Base-by-base conservation (phyloP, 192 early-diverging fungal species). In the Linderina pennispora region DNA sequence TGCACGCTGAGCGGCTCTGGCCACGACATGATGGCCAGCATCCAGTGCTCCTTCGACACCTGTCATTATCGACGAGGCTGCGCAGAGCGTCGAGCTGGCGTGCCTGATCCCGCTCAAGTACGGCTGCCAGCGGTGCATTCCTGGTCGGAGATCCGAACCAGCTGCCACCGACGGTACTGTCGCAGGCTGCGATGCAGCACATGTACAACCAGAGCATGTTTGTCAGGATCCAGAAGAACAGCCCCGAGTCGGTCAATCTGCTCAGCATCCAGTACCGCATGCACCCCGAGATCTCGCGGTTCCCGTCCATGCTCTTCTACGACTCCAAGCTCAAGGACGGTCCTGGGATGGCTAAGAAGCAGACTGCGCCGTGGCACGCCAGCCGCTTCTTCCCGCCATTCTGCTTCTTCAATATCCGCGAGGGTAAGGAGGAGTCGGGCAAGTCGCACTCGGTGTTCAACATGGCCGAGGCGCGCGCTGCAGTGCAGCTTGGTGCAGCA, bases 241-340 rank as follows among this genome's bases (percentile, higher is more conserved):
- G 75, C 15, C 86, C 85, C 1, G 44, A 81, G 2, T 62, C 66
- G 3, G 84, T 94, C 10, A 79, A 81, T 48, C 63, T 98, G 34
- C 63, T 98, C 26, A 90, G 85, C 48, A 92, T 94, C 36, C 93
- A 98, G 75, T 98, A 97, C 62, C 88, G 93, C 50, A 97, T 98
- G 95, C 89, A 98, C 54, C 91, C 93, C 0, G 75, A 82, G 19
- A 95, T 98, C 15, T 91, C 89, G 25, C 42, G 23, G 8, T 91
- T 95, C 43, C 91, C 92, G 1, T 85, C 79, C 17, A 48, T 58
- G 2, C 64, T 82, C 22, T 97, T 98, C 49, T 98, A 98, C 64
- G 66, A 80, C 13, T 80, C 78, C 0, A 36, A 66, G 42, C 73
- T 98, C 8, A 54, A 71, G 16, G 90, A 98, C 50, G 88, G 87